Conservation (phyloP, 495 filamentous ascomycete genomes). For the Penicillium parvum region DNA sequence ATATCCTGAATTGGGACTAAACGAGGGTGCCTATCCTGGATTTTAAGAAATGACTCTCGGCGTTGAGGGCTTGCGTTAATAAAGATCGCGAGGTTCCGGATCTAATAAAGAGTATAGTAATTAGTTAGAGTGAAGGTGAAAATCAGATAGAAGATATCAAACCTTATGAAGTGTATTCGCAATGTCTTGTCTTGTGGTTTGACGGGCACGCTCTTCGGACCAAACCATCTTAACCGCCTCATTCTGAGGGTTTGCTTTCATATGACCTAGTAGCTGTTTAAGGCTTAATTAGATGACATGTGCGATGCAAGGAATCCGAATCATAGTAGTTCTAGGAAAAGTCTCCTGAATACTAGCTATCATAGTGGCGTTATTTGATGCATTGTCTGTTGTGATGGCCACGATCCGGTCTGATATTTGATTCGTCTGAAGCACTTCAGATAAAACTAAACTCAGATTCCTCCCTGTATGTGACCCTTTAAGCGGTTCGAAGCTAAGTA, state of each 20-base stretch:
- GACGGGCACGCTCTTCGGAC: conserved; percentile 2
- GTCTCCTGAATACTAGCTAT: neutral
- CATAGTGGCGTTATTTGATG: neutral
- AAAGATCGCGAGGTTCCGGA: too few relatives aligned
- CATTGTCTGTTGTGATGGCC: neutral
- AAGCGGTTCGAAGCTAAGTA: too few relatives aligned
- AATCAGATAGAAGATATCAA: too few relatives aligned
- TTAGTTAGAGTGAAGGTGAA: too few relatives aligned
- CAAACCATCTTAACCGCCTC: conserved; percentile 2
- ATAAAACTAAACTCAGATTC: neutral
- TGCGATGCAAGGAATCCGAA: too few relatives aligned
- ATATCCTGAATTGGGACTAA: too few relatives aligned
- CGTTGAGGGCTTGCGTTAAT: too few relatives aligned
- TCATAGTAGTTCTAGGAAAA: neutral
- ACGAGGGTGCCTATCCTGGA: too few relatives aligned
- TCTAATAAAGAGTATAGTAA: too few relatives aligned
- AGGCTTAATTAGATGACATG: conserved; percentile 13
- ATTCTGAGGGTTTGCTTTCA: conserved; percentile 9
- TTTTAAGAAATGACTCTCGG: too few relatives aligned
- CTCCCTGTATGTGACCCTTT: neutral
- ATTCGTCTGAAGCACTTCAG: neutral
- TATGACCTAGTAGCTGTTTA: conserved; percentile 8
- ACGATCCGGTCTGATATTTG: neutral
- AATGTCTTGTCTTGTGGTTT: too few relatives aligned
- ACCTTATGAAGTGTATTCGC: too few relatives aligned